Evolutionary conservation across 169 alveolate genomes (phyloP).

Genomic region (Cyclospora cayetanensis): DNA sequence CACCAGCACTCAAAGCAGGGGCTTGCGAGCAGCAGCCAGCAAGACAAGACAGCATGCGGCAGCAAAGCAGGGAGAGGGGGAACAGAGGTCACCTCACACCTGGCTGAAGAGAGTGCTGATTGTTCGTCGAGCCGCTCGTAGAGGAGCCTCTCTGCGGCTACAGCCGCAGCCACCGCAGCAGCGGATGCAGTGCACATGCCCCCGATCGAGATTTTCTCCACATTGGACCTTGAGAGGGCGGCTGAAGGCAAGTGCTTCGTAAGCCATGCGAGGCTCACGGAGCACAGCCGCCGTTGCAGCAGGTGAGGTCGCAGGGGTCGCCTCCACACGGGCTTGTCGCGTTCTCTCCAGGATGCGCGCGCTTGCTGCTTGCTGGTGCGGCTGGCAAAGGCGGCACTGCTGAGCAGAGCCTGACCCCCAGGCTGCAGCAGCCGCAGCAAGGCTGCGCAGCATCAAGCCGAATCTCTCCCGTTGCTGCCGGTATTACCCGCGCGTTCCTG

Average conservation of each 20-base stretch:
- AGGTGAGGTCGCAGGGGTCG: neutral
- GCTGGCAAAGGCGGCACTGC: constrained; percentile 9
- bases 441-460: constrained; percentile 6
- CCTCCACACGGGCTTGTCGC: too few relatives aligned
- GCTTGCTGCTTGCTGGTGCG: neutral
- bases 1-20: constrained; percentile 32
- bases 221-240: too few relatives aligned
- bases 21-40: neutral
- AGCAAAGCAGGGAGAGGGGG: neutral
- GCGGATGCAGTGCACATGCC: too few relatives aligned
- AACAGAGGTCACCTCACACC: neutral
- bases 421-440: neutral
- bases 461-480: neutral
- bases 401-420: neutral
- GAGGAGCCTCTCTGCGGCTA: constrained; percentile 5
- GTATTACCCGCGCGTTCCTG: neutral
- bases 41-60: neutral
- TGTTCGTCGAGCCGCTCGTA: neutral
- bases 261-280: too few relatives aligned
- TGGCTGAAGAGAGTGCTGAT: constrained; percentile 1
- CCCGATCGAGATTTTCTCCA: too few relatives aligned
- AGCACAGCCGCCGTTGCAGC: neutral
- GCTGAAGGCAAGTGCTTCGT: too few relatives aligned
- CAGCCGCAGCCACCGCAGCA: too few relatives aligned
- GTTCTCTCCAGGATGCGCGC: too few relatives aligned